Evolutionary conservation across 73 alveolate genomes (phyloP).

Genomic region (Symbiodinium pilosum): DNA sequence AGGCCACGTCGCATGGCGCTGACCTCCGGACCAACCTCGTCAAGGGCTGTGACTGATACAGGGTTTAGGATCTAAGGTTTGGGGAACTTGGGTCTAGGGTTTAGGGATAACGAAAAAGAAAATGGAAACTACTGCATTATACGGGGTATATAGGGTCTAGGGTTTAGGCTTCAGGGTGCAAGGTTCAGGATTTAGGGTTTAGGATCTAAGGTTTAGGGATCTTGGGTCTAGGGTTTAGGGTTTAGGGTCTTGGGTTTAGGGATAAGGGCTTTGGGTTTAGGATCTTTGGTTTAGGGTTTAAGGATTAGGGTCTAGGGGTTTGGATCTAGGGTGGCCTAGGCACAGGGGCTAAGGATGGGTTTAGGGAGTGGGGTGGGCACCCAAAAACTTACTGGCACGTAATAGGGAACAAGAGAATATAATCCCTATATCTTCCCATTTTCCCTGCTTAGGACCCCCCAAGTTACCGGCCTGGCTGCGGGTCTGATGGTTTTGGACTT

Average conservation of each 20-base stretch:
- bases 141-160: too few relatives aligned
- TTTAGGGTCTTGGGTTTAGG: background rate
- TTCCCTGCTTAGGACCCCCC: too few relatives aligned
- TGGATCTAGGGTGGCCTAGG: background rate
- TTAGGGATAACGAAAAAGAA: too few relatives aligned
- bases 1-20: background rate
- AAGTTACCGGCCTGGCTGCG: too few relatives aligned
- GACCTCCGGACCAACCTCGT: background rate
- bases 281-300: background rate
- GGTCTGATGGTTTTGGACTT: background rate
- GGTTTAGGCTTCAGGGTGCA: too few relatives aligned
- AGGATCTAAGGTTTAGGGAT: too few relatives aligned
- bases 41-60: background rate
- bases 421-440: too few relatives aligned
- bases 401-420: too few relatives aligned
- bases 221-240: background rate
- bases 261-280: background rate
- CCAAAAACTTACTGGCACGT: too few relatives aligned
- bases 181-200: too few relatives aligned
- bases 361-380: too few relatives aligned
- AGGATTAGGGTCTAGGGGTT: background rate
- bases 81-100: background rate
- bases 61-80: background rate
- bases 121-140: too few relatives aligned
- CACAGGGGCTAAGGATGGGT: background rate